These are phyloP conservation scores for Fusarium oxysporum DNA, from an alignment of 2,329 filamentous ascomycete species.

Conservation along the genomic window DNA sequence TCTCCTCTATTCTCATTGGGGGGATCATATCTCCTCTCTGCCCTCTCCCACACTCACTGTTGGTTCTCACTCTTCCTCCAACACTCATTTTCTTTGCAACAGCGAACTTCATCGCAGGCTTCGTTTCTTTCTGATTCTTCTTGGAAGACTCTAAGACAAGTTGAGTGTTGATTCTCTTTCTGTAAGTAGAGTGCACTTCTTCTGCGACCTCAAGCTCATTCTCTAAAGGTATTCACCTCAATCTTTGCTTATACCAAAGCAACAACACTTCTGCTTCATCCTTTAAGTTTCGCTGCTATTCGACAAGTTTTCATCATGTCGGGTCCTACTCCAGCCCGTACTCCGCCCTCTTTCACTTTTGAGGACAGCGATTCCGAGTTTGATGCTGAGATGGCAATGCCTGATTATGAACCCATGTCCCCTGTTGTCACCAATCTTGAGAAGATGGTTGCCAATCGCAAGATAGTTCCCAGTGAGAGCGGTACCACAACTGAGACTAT, in stretches of 20 bases:
- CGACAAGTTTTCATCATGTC: not conserved
- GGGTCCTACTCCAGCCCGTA: not conserved
- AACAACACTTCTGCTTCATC: not conserved
- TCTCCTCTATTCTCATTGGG: not conserved
- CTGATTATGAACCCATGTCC: slow-evolving; percentile 9
- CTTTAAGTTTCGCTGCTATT: not conserved
- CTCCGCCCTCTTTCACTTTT: slow-evolving; percentile 5
- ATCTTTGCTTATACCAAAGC: not conserved
- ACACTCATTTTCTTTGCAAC: not conserved
- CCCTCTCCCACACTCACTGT: not conserved
- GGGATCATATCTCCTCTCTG: not conserved
- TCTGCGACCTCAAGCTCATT: not conserved
- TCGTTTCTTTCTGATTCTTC: not conserved
- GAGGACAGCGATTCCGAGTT: slow-evolving; percentile 2
- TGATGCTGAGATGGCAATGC: not conserved
- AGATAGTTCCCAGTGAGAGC: not conserved
- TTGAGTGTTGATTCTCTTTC: not conserved
- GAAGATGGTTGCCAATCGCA: slow-evolving; percentile 4
- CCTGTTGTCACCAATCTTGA: slow-evolving; percentile 16
- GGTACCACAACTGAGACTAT: not conserved
- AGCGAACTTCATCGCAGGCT: not conserved
- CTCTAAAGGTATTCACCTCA: not conserved
- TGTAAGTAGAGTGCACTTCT: slow-evolving; percentile 6
- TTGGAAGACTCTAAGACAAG: not conserved
- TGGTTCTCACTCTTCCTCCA: not conserved